Evolutionary conservation across 768 basidiomycete species (phyloP), one percentile per base, ranked within the genome.

Genomic region (Pilatotrama ljubarskyi): DNA sequence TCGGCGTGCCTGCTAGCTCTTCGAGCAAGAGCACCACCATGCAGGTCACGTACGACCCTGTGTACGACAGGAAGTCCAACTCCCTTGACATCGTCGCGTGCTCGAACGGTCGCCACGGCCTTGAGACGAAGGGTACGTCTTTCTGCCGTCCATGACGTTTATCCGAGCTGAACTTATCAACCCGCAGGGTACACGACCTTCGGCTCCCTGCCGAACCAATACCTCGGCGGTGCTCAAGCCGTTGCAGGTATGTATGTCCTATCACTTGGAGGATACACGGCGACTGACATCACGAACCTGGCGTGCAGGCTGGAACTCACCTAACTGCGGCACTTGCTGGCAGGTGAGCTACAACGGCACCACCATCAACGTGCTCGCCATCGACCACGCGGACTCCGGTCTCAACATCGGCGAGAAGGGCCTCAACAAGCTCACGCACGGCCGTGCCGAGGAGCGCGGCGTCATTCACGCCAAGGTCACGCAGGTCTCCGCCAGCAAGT

Each of bases 401-500:
- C 71, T 75, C 68, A 74, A 74, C 62, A 65, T 77, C 35, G 68
- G 72, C 24, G 51, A 67, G 41, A 65, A 65, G 58, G 73, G 71
- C 48, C 68, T 76, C 72, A 65, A 76, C 52, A 51, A 41, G n/a
- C 64, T 76, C 48, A 75, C 75, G 48, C 71, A 73, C 46, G 76
- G 74, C 26, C 71, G 80, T 59, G 85, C 81, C 0, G 73, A 69
- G 26, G 63, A 75, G 26, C 68, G 81, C 24, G 86, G 86, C 4
- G 71, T 78, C 18, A 76, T 87, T 15, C 44, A 74, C 10, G 82
- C 82, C 13, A 73, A 69, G 7, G 72, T 80, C 8, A 71, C 59
- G 4, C 68, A 80, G 58, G 80, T 87, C 7, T 72, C 63, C 36
- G 54, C 76, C 4, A 80, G 83, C 0, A 62, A 68, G 41, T 88